Conservation (phyloP, 2,329 filamentous ascomycete genomes). For the Neofusicoccum cordaticola region DNA sequence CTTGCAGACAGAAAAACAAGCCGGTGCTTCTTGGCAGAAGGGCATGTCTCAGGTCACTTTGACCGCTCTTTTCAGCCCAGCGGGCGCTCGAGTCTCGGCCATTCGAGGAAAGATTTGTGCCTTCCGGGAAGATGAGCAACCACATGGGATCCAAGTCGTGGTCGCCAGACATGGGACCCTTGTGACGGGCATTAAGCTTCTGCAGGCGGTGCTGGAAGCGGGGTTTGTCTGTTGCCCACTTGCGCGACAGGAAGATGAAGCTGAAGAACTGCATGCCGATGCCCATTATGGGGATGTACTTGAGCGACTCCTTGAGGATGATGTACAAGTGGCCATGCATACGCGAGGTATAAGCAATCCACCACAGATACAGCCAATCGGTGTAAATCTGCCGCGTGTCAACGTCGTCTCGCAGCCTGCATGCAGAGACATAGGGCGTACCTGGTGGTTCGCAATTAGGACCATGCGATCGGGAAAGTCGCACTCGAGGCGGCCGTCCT, state of each 20-base stretch:
- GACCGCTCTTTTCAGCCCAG: constrained; percentile 72
- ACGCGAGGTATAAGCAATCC: constrained; percentile 73
- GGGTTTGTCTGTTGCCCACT: constrained; percentile 76
- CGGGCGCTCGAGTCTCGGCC: constrained; percentile 65
- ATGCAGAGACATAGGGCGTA: constrained; percentile 23
- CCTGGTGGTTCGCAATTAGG: constrained; percentile 81
- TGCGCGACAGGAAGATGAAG: constrained; percentile 91
- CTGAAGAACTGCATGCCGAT: constrained; percentile 81
- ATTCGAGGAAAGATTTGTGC: constrained; percentile 77
- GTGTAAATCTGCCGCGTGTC: constrained; percentile 64
- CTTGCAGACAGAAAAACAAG: constrained; percentile 73
- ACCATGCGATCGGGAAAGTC: constrained; percentile 78
- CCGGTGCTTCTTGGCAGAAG: constrained; percentile 79
- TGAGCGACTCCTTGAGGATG: constrained; percentile 83
- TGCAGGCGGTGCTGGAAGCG: constrained; percentile 70
- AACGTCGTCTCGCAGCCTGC: constrained; percentile 7
- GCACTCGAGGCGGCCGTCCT: constrained; percentile 69
- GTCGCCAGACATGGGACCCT: constrained; percentile 37
- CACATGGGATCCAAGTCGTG: constrained; percentile 74
- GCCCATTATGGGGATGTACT: constrained; percentile 77
- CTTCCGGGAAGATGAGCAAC: constrained; percentile 84
- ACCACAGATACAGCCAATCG: constrained; percentile 93
- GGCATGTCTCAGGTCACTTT: constrained; percentile 67
- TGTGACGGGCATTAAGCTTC: constrained; percentile 59
- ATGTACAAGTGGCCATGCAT: constrained; percentile 89